Base-by-base conservation (phyloP, 2,329 filamentous ascomycete species). In the Aureobasidium sp. region DNA sequence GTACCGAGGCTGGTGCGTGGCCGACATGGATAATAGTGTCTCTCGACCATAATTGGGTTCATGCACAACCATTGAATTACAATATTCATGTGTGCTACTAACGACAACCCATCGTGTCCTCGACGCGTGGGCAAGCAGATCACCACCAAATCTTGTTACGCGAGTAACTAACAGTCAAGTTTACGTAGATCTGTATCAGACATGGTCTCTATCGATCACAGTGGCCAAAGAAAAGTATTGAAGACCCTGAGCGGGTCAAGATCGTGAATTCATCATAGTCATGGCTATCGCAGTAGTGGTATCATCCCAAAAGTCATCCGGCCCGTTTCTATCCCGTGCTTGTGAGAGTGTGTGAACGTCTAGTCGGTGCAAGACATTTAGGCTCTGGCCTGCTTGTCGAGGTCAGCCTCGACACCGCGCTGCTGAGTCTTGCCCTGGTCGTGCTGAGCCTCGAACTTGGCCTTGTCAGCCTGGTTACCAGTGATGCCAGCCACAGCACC, bases 391-490 rank as follows among this genome's bases (percentile, higher is more conserved):
- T 87, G 75, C 79, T 88, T 90, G 70, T 85, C 73, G 54, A 95
- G 77, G 64, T 95, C 89, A 32, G 78, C 73, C 78, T 95, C 90
- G 1, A 85, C 90, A 45, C 89, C 86, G 17, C 89, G 80, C 78
- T 95, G 86, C 64, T 81, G 77, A 17, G 86, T 87, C 83, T 93
- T 95, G 59, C 90, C 90, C 59, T 80, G 72, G 62, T 93, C 89
- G 64, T 93, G 89, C 70, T 85, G 74, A 60, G 76, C 68, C 67
- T 86, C 75, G 64, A 82, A 86, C 66, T 81, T 79, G 42, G 74
- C 68, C 74, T 90, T 77, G 56, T 81, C 80, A 24, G 74, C 69
- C 42, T 75, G 73, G 66, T 94, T 83, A 16, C 90, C 90, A 2
- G 82, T 86, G 12, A 94, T 52, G 22, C 80, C 79, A n/a, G 89